A percentile compares a stretch with the other conserved stretches of the same genome.
These are phyloP conservation scores for Phytopythium oedochilum DNA, from an alignment of 352 stramenopile species.

Conservation along the genomic window DNA sequence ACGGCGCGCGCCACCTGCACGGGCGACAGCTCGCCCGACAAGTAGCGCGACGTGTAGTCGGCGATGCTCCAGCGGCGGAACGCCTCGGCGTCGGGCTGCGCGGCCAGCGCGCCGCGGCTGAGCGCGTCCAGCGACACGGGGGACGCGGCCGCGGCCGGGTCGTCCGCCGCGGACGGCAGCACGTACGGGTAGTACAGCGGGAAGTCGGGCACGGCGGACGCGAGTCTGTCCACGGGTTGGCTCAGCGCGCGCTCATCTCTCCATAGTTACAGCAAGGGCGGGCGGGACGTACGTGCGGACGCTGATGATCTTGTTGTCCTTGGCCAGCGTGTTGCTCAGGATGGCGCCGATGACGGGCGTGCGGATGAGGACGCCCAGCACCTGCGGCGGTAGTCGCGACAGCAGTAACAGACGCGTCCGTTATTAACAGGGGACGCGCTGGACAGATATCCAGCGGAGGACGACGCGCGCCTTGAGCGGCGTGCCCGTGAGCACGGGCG, in stretches of 20 bases:
- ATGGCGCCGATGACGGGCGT: constrained; percentile 45
- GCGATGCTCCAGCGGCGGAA: constrained; percentile 71
- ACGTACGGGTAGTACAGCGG: constrained; percentile 84
- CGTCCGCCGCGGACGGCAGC: constrained; percentile 20
- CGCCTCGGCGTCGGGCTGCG: neutral
- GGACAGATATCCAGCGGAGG: no score
- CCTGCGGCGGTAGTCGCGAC: neutral
- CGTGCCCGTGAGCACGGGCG: constrained; percentile 43
- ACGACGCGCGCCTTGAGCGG: constrained; percentile 28
- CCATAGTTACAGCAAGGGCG: neutral
- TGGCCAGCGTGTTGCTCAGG: constrained; percentile 36
- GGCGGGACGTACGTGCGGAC: constrained; percentile 33
- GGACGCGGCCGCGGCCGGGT: constrained; percentile 12
- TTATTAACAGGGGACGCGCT: no score
- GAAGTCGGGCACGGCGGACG: constrained; percentile 53
- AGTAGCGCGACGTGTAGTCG: constrained; percentile 64
- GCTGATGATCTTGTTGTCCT: constrained; percentile 60
- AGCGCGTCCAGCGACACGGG: constrained; percentile 20
- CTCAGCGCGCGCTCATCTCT: no score
- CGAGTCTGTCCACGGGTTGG: constrained; percentile 23
- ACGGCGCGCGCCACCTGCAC: constrained; percentile 69
- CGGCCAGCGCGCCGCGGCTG: constrained; percentile 13
- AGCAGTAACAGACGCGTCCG: neutral
- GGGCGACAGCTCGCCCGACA: constrained; percentile 34
- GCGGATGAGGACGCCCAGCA: constrained; percentile 37